Percentiles rank a stretch among this genome's conserved stretches.
phyloP scores from a whole-genome alignment of 2,329 filamentous ascomycete genomes.

The Arthrobotrys conoides region DNA sequence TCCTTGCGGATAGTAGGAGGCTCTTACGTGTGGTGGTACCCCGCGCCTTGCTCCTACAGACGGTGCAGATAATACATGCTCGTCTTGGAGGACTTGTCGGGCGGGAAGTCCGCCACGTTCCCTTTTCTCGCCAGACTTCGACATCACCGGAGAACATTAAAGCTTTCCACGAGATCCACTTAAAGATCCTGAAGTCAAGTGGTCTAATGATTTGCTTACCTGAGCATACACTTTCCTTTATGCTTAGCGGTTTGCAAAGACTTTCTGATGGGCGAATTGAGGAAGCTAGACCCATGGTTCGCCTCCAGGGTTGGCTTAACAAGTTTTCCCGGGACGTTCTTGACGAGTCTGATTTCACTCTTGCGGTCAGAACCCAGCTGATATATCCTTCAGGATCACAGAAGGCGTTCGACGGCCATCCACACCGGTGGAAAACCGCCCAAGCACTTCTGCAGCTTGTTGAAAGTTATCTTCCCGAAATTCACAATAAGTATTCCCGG shows the following conservation, averaged over 20 bases:
- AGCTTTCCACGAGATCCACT: conserved; percentile 67
- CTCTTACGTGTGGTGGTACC: conserved; percentile 73
- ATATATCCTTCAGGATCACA: conserved; percentile 73
- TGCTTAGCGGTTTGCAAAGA: conserved; percentile 74
- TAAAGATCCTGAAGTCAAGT: conserved; percentile 67
- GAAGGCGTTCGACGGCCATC: conserved; percentile 71
- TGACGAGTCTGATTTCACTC: conserved; percentile 75
- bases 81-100: conserved; percentile 73
- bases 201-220: conserved; percentile 75
- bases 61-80: conserved; percentile 72
- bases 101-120: conserved; percentile 72
- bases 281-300: conserved; percentile 70
- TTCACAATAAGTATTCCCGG: conserved; percentile 67
- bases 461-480: conserved; percentile 66
- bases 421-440: conserved; percentile 70
- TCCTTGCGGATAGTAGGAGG: conserved; percentile 69
- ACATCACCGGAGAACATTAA: conserved; percentile 64
- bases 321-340: conserved; percentile 73
- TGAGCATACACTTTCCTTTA: conserved; percentile 77
- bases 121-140: conserved; percentile 72
- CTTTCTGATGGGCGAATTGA: conserved; percentile 69
- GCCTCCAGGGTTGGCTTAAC: conserved; percentile 71
- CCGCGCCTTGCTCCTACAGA: conserved; percentile 73
- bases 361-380: conserved; percentile 72
- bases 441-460: conserved; percentile 68